These are phyloP conservation scores for Penicillium occitanis DNA, from an alignment of 2,329 filamentous ascomycete genomes.

Conservation along the genomic window DNA sequence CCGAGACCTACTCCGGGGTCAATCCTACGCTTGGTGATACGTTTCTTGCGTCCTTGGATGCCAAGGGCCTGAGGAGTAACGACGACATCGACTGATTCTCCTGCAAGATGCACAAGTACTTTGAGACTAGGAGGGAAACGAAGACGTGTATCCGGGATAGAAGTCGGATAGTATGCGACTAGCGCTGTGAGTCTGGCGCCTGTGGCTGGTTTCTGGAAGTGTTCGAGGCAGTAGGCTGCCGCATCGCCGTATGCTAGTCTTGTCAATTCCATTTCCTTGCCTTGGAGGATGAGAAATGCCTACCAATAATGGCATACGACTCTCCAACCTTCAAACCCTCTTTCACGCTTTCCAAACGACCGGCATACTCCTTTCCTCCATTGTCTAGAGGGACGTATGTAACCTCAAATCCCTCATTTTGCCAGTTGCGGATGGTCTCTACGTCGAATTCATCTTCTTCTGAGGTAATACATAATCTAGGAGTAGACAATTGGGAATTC, in stretches of 20 bases:
- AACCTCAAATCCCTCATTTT: constrained; percentile 61
- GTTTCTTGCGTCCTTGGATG: constrained; percentile 50
- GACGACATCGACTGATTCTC: constrained; percentile 50
- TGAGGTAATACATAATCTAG: constrained; percentile 36
- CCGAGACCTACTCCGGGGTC: constrained; percentile 54
- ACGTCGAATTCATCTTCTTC: constrained; percentile 52
- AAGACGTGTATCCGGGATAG: constrained; percentile 53
- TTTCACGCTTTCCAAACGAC: constrained; percentile 52
- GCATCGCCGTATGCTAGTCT: constrained; percentile 60
- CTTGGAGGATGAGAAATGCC: constrained; percentile 15
- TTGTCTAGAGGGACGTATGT: constrained; percentile 58
- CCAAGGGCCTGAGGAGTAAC: constrained; percentile 53
- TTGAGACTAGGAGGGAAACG: constrained; percentile 40
- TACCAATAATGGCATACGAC: constrained; percentile 64
- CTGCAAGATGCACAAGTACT: constrained; percentile 60
- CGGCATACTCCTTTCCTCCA: constrained; percentile 52
- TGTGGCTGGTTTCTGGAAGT: constrained; percentile 57
- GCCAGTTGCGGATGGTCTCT: constrained; percentile 55
- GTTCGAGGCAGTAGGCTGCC: constrained; percentile 59
- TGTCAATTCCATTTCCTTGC: background rate
- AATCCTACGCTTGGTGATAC: constrained; percentile 50
- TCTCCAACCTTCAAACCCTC: constrained; percentile 58
- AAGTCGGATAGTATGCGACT: constrained; percentile 63
- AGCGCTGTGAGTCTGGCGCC: constrained; percentile 56
- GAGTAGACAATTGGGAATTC: constrained; percentile 28